Conservation (phyloP, 306 rosid species). For the Senna siamea region DNA sequence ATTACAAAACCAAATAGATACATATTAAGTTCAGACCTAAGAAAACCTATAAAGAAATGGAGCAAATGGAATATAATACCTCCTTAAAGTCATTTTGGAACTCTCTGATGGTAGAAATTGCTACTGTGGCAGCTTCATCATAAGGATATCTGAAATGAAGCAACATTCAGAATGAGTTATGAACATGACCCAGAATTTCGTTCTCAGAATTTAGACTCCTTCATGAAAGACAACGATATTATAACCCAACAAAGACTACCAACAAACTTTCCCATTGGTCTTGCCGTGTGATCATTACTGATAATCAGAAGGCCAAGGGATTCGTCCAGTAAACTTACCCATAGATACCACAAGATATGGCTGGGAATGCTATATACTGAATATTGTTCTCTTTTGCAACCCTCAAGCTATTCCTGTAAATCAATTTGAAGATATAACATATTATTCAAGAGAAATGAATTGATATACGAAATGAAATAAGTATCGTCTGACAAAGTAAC, state of each 20-base stretch:
- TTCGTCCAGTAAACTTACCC: slow-evolving; percentile 58
- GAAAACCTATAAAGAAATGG: background rate
- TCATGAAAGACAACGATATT: background rate
- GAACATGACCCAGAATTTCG: slow-evolving; percentile 1
- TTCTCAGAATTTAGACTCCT: background rate
- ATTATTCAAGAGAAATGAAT: slow-evolving; percentile 22
- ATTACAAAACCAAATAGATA: background rate
- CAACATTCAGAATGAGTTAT: slow-evolving; percentile 1
- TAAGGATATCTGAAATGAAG: slow-evolving; percentile 68
- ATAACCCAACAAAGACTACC: background rate
- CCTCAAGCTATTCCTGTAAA: slow-evolving; percentile 74
- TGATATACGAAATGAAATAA: slow-evolving; percentile 14
- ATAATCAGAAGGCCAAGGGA: background rate
- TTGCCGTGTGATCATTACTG: background rate
- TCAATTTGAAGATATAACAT: slow-evolving; percentile 30
- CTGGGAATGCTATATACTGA: slow-evolving; percentile 80
- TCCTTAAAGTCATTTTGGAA: slow-evolving; percentile 69
- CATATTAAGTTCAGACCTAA: slow-evolving; percentile 3
- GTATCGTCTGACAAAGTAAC: background rate
- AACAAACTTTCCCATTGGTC: slow-evolving; percentile 21
- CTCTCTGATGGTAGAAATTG: slow-evolving; percentile 69
- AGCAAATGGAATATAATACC: slow-evolving; percentile 45
- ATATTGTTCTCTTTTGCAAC: slow-evolving; percentile 74
- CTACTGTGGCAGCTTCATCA: slow-evolving; percentile 74
- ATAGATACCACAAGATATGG: slow-evolving; percentile 86